Evolutionary conservation across 805 yeast species (phyloP), one percentile per base, ranked within the genome.

Genomic region (Myxozyma neotropica): DNA sequence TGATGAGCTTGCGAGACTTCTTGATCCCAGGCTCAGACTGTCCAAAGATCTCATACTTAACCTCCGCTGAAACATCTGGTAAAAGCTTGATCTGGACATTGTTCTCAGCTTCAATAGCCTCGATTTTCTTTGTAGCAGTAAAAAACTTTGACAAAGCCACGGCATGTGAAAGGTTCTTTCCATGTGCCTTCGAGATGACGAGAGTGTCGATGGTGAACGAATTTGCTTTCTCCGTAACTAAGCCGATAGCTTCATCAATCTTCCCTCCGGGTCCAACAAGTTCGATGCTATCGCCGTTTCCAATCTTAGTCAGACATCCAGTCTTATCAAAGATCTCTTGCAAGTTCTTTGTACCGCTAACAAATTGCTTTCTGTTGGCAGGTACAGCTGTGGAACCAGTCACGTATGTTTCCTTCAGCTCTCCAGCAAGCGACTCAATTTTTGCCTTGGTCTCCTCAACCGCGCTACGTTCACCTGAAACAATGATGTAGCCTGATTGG

Each of bases 171-270:
- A 51, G 56, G 43, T 58, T 63, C 49, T 63, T 60, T 69, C 90
- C 88, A 72, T 94, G 97, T 31, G 98, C 96, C 73, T 83, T 86
- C 10, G 95, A 84, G 73, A 94, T 85, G 69, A 91, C 96, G 70
- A 94, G 79, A 36, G 83, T 75, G 65, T 85, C 90, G 42, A 86
- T 82, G 57, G 80, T 77, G 70, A 80, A 83, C 56, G 82, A 79
- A 49, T 84, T 77, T 35, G 94, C 82, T 43, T 83, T 77, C 50
- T 78, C 71, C 72, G 85, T 81, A 15, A 93, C 89, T 59, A 74
- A 76, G 29, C 77, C 78, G 62, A 86, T 77, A 19, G 97, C 97
- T 17, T 76, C 75, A 12, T 78, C 68, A 52, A 92, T 80, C 55
- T 82, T 79, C 13, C 72, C 69, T 15, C 74, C 66, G n/a, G 79